phyloP scores from a whole-genome alignment of 2,329 filamentous ascomycete genomes.

The Phialemonium atrogriseum region DNA sequence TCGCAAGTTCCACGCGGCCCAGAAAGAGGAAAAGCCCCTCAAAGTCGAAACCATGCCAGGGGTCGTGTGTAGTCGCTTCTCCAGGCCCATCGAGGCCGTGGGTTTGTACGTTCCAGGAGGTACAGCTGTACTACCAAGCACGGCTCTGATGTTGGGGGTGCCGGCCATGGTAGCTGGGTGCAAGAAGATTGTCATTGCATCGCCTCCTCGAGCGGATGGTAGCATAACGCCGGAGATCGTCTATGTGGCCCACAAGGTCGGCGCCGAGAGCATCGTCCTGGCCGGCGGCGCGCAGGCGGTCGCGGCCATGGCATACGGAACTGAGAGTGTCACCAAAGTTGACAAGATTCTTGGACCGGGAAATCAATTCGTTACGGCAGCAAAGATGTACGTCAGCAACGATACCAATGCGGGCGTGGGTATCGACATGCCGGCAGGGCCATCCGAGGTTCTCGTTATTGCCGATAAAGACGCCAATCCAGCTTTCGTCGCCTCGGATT shows the following conservation, averaged over 20 bases:
- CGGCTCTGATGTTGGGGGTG: slow-evolving; percentile 95
- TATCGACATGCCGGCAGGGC: slow-evolving; percentile 98
- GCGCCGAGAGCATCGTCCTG: slow-evolving; percentile 90
- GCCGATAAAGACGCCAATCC: slow-evolving; percentile 84
- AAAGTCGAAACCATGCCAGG: slow-evolving; percentile 96
- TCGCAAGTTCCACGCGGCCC: slow-evolving; percentile 83
- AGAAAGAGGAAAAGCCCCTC: slow-evolving; percentile 75
- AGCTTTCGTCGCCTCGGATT: slow-evolving; percentile 89
- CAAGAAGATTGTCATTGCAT: slow-evolving; percentile 88
- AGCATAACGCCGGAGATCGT: slow-evolving; percentile 94
- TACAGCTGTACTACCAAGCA: slow-evolving; percentile 93
- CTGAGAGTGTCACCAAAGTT: slow-evolving; percentile 87
- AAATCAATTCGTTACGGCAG: slow-evolving; percentile 97
- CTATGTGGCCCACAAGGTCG: slow-evolving; percentile 93
- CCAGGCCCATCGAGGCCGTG: slow-evolving; percentile 87
- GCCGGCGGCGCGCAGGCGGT: slow-evolving; percentile 94
- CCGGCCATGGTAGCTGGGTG: slow-evolving; percentile 97
- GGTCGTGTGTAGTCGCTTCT: slow-evolving; percentile 88
- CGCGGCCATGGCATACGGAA: slow-evolving; percentile 95
- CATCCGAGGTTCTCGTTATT: slow-evolving; percentile 92
- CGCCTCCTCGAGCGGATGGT: slow-evolving; percentile 81
- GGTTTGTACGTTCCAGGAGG: slow-evolving; percentile 93
- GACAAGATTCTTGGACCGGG: slow-evolving; percentile 98
- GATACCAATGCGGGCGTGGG: slow-evolving; percentile 91
- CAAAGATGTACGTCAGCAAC: slow-evolving; percentile 97